A percentile compares a stretch with the other conserved stretches of the same genome.
These are phyloP conservation scores for Eimeria necatrix DNA, from an alignment of 169 alveolate genomes.

Conservation along the genomic window DNA sequence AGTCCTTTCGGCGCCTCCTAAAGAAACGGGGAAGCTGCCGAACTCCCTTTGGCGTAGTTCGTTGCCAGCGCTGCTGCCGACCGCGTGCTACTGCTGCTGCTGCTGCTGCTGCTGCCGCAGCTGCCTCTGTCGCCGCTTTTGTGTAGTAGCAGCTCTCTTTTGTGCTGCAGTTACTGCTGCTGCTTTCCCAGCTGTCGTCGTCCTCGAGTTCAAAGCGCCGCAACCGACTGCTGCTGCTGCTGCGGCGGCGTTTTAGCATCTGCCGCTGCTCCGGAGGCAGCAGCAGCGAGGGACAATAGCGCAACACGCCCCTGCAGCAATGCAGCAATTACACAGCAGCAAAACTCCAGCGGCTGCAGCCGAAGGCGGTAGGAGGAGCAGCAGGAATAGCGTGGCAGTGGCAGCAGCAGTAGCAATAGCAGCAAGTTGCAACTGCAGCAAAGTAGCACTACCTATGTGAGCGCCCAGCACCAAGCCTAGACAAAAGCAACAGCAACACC, in stretches of 20 bases:
- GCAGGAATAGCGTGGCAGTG: background rate
- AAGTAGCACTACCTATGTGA: too few relatives aligned
- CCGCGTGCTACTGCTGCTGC: conserved; percentile 10
- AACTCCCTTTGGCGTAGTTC: background rate
- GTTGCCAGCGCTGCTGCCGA: background rate
- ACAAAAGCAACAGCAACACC: too few relatives aligned
- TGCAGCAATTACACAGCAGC: background rate
- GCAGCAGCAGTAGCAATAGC: too few relatives aligned
- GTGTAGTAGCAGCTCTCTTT: background rate
- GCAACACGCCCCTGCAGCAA: conserved; percentile 25
- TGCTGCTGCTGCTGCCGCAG: conserved; percentile 30
- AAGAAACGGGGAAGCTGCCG: background rate
- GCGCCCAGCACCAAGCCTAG: too few relatives aligned
- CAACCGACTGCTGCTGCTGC: background rate
- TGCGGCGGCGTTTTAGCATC: background rate
- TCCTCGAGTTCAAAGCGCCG: background rate
- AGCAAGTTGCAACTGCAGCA: too few relatives aligned
- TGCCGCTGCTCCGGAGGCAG: conserved; percentile 32
- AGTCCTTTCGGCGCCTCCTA: background rate
- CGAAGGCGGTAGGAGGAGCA: background rate
- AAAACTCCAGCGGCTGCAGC: background rate
- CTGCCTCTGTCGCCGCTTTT: background rate
- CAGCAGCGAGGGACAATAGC: background rate
- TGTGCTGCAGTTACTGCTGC: conserved; percentile 30
- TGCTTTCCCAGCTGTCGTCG: conserved; percentile 34